Percentiles rank a stretch among this genome's conserved stretches.
phyloP scores from a whole-genome alignment of 106 monocot genomes.

The Apostasia ramifera region DNA sequence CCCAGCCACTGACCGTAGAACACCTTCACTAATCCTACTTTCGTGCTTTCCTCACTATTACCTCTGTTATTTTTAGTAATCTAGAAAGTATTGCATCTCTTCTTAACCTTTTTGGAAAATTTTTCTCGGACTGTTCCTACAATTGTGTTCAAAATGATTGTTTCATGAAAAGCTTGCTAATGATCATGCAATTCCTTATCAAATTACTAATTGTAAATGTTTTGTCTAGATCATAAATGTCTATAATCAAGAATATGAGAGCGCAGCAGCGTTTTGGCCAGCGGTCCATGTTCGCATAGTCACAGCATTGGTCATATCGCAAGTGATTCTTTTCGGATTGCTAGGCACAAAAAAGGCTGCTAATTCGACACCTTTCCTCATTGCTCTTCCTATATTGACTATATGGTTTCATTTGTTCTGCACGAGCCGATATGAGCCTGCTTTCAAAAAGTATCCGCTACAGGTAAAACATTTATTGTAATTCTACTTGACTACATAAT shows the following conservation, averaged over 20 bases:
- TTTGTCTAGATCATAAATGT: constrained; percentile 61
- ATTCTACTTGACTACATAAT: no score
- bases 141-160: no score
- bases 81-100: no score
- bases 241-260: constrained; percentile 84
- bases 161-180: no score
- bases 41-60: no score
- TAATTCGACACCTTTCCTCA: constrained; percentile 52
- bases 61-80: no score
- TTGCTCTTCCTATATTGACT: constrained; percentile 65
- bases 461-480: constrained; percentile 31
- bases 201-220: no score
- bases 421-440: constrained; percentile 62
- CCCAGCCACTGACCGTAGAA: no score
- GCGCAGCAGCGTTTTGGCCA: constrained; percentile 73
- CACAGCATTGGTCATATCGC: constrained; percentile 50
- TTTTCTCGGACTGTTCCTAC: no score
- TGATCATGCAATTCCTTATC: no score
- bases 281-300: constrained; percentile 60
- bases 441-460: constrained; percentile 56
- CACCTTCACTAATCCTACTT: no score
- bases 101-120: no score
- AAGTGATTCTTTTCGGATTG: constrained; percentile 60
- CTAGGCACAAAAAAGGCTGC: constrained; percentile 56
- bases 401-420: constrained; percentile 63